Percentiles rank a stretch among this genome's conserved stretches.
These are phyloP conservation scores for Mycena albidolilacea DNA, from an alignment of 768 basidiomycete genomes.

Conservation along the genomic window DNA sequence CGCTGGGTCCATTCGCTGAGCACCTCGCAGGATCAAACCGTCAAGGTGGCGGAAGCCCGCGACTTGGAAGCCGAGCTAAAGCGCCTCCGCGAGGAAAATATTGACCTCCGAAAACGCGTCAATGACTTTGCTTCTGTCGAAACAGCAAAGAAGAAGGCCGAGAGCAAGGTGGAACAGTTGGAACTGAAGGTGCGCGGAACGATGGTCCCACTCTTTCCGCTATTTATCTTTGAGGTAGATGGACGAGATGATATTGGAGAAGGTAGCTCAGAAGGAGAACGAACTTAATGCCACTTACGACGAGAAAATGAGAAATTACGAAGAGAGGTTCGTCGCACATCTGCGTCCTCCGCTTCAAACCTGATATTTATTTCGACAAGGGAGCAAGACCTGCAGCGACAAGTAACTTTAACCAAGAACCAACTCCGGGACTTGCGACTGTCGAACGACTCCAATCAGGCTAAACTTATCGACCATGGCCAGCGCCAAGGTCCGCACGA, in stretches of 20 bases:
- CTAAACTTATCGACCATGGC: constrained; percentile 91
- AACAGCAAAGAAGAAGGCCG: constrained; percentile 81
- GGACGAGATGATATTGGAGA: constrained; percentile 93
- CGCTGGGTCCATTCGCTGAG: not conserved
- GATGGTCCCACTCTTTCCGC: not conserved
- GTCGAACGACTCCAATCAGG: constrained; percentile 94
- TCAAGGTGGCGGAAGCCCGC: constrained; percentile 87
- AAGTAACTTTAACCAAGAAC: constrained; percentile 87
- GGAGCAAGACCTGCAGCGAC: constrained; percentile 94
- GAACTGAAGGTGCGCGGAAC: constrained; percentile 79
- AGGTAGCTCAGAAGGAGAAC: constrained; percentile 93
- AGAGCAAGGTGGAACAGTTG: constrained; percentile 79
- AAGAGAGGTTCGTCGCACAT: constrained; percentile 79
- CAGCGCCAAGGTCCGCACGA: constrained; percentile 82
- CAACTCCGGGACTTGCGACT: constrained; percentile 92
- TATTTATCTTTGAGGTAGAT: constrained; percentile 69
- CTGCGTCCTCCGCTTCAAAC: not conserved
- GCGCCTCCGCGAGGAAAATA: constrained; percentile 86
- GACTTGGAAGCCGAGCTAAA: constrained; percentile 83
- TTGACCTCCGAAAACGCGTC: constrained; percentile 78
- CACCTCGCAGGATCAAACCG: constrained; percentile 86
- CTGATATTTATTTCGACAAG: constrained; percentile 55
- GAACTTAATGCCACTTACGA: constrained; percentile 98
- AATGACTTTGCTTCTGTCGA: constrained; percentile 77
- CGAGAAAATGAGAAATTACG: constrained; percentile 95